Conservation (phyloP, 23 red algal species). For the Agarophyton chilense region DNA sequence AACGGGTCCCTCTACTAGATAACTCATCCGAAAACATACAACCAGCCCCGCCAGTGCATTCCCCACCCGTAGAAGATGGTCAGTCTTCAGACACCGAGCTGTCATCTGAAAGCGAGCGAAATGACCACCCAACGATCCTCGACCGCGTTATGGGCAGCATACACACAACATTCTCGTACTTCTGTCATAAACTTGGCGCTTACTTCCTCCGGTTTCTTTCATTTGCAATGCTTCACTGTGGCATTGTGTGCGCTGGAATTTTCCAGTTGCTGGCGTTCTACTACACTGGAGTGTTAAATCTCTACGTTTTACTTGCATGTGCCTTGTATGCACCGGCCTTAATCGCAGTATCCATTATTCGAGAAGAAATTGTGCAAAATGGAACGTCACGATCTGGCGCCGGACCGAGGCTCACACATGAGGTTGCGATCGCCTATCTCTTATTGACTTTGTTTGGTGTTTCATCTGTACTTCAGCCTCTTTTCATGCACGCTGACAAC, state of each 20-base stretch:
- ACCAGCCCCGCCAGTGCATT: not conserved
- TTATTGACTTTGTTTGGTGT: conserved; percentile 11
- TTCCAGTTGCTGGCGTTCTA: conserved; percentile 43
- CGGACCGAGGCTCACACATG: conserved; percentile 24
- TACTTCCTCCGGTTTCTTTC: conserved; percentile 54
- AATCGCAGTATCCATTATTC: conserved; percentile 25
- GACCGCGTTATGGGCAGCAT: conserved; percentile 38
- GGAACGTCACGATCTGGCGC: conserved; percentile 40
- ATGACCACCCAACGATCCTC: not conserved
- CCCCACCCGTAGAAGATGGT: not conserved
- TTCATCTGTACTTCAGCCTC: conserved; percentile 34
- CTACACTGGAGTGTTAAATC: conserved; percentile 50
- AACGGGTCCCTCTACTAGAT: conserved; percentile 25
- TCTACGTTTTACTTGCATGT: conserved; percentile 23
- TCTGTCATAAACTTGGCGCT: conserved; percentile 37
- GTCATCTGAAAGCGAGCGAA: not conserved
- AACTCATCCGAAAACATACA: conserved; percentile 27
- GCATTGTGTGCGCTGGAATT: conserved; percentile 21
- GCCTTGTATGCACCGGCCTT: conserved; percentile 39
- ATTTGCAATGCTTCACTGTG: conserved; percentile 21
- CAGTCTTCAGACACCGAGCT: conserved; percentile 15
- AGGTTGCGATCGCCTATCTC: conserved; percentile 43
- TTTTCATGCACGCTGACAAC: conserved; percentile 47
- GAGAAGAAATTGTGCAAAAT: conserved; percentile 44
- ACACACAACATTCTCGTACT: conserved; percentile 6